Conservation (phyloP, 768 basidiomycete genomes). For the Suillus decipiens region DNA sequence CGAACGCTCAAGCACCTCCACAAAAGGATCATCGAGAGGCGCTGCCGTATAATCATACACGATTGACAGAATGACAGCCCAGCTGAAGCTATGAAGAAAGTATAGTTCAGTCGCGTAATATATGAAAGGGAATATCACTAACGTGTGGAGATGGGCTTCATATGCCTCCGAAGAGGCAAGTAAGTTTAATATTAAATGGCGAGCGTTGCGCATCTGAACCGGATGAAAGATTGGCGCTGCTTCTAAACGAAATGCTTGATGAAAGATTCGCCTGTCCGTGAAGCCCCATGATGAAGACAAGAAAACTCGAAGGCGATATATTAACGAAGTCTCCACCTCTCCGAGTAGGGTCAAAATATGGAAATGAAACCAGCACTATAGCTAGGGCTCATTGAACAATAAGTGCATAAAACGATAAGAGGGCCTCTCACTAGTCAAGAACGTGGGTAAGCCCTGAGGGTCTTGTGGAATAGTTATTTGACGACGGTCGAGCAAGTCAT, state of each 20-base stretch:
- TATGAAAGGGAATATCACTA: not conserved
- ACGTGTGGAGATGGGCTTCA: conserved; percentile 24
- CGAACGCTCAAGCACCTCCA: conserved; percentile 19
- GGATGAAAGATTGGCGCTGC: conserved; percentile 31
- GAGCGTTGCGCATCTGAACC: conserved; percentile 34
- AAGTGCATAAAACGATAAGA: not conserved
- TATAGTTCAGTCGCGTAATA: conserved; percentile 1
- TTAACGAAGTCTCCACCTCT: conserved; percentile 28
- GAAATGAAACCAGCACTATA: conserved; percentile 26
- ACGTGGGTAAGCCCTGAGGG: conserved; percentile 19
- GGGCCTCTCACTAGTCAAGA: conserved; percentile 20
- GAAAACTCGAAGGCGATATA: not conserved
- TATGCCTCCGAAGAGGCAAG: conserved; percentile 23
- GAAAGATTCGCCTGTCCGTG: conserved; percentile 31
- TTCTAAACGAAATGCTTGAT: conserved; percentile 37
- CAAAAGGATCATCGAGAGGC: conserved; percentile 23
- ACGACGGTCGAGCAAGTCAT: conserved; percentile 25
- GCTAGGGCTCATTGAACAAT: conserved; percentile 15
- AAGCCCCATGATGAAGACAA: not conserved
- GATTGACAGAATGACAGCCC: conserved; percentile 24
- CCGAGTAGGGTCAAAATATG: conserved; percentile 29
- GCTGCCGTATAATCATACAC: conserved; percentile 26
- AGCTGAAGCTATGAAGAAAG: conserved; percentile 18
- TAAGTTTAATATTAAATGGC: conserved; percentile 32
- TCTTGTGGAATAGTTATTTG: conserved; percentile 26